phyloP scores from a whole-genome alignment of 169 alveolate species.

The Eimeria acervulina region DNA sequence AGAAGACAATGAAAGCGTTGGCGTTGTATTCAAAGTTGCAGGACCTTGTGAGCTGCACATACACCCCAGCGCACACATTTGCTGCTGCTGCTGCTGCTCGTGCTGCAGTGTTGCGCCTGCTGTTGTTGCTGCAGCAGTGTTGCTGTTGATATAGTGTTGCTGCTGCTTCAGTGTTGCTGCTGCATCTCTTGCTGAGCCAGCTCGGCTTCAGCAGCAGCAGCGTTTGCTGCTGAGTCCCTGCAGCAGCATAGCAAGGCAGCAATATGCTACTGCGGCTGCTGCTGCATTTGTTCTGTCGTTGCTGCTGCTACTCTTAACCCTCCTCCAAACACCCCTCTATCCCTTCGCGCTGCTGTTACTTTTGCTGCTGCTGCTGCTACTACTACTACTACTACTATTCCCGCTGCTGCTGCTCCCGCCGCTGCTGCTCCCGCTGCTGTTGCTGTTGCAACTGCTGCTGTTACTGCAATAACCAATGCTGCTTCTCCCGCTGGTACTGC shows the following conservation, averaged over 20 bases:
- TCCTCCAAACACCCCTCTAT: no score
- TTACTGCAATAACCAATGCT: background rate
- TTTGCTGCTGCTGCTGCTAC: background rate
- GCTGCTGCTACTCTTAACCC: background rate
- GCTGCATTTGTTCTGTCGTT: no score
- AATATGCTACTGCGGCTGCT: background rate
- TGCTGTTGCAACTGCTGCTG: background rate
- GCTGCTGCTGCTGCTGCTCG: no score
- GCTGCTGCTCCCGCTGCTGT: background rate
- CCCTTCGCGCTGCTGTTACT: background rate
- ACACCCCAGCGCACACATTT: no score
- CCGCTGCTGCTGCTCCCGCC: background rate
- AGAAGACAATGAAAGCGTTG: background rate
- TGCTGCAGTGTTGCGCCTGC: background rate
- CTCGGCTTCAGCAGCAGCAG: background rate
- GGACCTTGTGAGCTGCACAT: background rate
- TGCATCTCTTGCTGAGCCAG: background rate
- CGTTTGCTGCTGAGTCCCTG: background rate
- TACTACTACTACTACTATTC: background rate
- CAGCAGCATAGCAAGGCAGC: background rate
- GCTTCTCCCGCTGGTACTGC: background rate
- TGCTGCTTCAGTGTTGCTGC: background rate
- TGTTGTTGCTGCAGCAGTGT: background rate
- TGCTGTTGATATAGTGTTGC: background rate
- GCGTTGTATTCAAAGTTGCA: conserved; percentile 7